Evolutionary conservation across 2,329 filamentous ascomycete genomes (phyloP), one percentile per base, ranked within the genome.

Genomic region (Aspergillus glaucus): DNA sequence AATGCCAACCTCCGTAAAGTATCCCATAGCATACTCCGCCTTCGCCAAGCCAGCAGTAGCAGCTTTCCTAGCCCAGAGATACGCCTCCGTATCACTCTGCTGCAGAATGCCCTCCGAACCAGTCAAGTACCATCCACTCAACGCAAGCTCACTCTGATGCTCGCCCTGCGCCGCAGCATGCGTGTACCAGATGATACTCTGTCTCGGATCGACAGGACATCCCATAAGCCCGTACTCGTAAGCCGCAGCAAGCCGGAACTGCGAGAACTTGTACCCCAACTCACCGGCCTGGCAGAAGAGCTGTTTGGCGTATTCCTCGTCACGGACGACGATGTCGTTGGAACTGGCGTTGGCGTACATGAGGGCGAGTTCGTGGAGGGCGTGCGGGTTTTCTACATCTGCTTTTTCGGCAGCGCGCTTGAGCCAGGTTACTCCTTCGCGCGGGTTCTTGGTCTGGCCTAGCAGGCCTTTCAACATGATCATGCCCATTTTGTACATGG

Each of bases 401-500:
- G 92, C 91, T 19, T 84, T 80, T 58, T 97, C 91, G 0, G 91
- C 91, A 2, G 93, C 93, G 41, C 91, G 83, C 73, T 95, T 95
- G 46, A 98, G 78, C 91, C 93, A 97, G 19, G 82, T 84, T 21
- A 96, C 81, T 15, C 90, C 91, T 71, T 97, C 93, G 40, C 86
- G 80, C 2, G 88, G 81, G 62, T 94, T 95, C 62, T 78, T 82
- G 21, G 78, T 80, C 65, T 97, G 91, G 3, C 91, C 91, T n/a
- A 98, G 79, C 24, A 97, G 77, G 9, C 92, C 93, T 69, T 97
- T 97, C 47, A 97, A 80, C 53, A 88, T 75, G 56, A 98, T 95
- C 85, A 96, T 95, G 50, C 93, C 93, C 70, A 97, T 84, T 71
- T 98, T 98, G 75, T 96, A 98, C 89, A 97, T 95, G 26, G 91